phyloP scores from a whole-genome alignment of 176 grass and related monocot genomes.

The Musa acuminata region DNA sequence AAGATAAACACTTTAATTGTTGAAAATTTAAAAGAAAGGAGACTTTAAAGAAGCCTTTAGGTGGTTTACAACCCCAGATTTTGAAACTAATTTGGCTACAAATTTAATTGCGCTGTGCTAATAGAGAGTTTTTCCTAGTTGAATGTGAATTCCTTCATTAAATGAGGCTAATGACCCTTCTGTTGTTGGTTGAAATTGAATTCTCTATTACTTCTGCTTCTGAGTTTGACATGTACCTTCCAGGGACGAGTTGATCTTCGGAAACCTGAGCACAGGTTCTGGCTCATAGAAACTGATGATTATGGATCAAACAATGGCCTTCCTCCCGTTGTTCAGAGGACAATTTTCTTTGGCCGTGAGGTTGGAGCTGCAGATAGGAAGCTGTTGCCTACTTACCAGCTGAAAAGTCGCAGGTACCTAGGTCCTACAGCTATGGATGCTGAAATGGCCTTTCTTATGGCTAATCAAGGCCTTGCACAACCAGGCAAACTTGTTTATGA shows the following conservation, averaged over 20 bases:
- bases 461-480: conserved; percentile 60
- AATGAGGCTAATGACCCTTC: no score
- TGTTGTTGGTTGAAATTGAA: no score
- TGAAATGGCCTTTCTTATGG: conserved; percentile 97
- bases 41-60: neutral
- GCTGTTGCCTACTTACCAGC: conserved; percentile 75
- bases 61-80: neutral
- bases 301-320: conserved; percentile 78
- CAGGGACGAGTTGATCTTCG: conserved; percentile 88
- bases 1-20: neutral
- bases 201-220: neutral
- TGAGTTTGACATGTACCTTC: neutral
- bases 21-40: neutral
- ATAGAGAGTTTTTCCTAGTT: neutral
- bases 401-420: conserved; percentile 86
- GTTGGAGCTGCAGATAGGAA: conserved; percentile 82
- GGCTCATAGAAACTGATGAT: conserved; percentile 87
- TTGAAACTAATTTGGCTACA: neutral
- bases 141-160: neutral
- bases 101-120: neutral
- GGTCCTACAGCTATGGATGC: conserved; percentile 90
- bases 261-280: conserved; percentile 73
- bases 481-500: conserved; percentile 82
- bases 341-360: conserved; percentile 75
- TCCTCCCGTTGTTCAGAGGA: conserved; percentile 67